Evolutionary conservation across 192 early-diverging fungal genomes (phyloP).

Genomic region (Pilobolus umbonatus): DNA sequence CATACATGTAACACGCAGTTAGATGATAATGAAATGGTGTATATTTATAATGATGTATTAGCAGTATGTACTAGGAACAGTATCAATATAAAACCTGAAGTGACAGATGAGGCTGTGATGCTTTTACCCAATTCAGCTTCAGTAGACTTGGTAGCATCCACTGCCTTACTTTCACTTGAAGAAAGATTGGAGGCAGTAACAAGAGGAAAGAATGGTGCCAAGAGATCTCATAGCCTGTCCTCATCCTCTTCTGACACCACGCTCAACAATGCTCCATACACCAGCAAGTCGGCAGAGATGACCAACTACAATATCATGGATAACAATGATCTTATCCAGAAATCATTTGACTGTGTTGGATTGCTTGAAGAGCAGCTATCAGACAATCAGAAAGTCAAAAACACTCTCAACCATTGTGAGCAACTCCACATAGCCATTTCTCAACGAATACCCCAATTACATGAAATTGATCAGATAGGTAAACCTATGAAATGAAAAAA

Average conservation of each 20-base stretch:
- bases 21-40: slow-evolving; percentile 24
- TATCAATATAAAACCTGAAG: not conserved
- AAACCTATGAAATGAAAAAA: not conserved
- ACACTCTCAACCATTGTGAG: slow-evolving; percentile 7
- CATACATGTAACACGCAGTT: slow-evolving; percentile 4
- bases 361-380: not conserved
- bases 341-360: slow-evolving; percentile 7
- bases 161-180: slow-evolving; percentile 28
- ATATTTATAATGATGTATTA: slow-evolving; percentile 25
- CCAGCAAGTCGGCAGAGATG: not conserved
- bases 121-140: too few species aligned
- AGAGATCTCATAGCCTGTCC: not conserved
- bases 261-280: not conserved
- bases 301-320: not conserved
- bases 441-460: slow-evolving; percentile 12
- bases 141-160: slow-evolving; percentile 12
- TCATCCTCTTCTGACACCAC: not conserved
- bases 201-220: not conserved
- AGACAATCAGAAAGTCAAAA: not conserved
- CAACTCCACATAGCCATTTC: slow-evolving; percentile 13
- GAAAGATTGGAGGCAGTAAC: slow-evolving; percentile 36
- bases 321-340: not conserved
- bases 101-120: too few species aligned
- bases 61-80: slow-evolving; percentile 21
- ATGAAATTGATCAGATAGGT: slow-evolving; percentile 17